Base-by-base conservation (phyloP, 176 grass and related monocot species). In the Triticum urartu region DNA sequence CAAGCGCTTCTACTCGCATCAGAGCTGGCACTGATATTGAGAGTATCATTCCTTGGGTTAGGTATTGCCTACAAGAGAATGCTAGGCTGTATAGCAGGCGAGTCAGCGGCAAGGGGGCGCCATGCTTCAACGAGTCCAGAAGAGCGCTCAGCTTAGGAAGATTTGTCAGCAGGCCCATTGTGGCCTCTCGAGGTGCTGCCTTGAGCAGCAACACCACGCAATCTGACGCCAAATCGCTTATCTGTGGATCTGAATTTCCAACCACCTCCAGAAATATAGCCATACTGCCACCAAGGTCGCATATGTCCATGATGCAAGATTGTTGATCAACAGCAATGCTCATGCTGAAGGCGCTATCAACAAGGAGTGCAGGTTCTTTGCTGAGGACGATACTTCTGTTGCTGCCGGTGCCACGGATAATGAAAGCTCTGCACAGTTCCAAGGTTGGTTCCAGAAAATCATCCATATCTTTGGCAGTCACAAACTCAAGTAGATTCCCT, bases 401-500 rank as follows among this genome's bases (percentile, higher is more conserved):
- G 78, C 94, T 95, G 48, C 97, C 89, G 74, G 82, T 94, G 50
- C 93, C 91, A 75, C 87, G 88, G 65, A 95, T 86, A 81, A 96
- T 91, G 79, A 96, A 94, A 86, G 92, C 90, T 88, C 89, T 92
- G 81, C 94, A 99, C 4, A 99, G 90, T 63, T 86, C 92, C 88
- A 99, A 78, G 48, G 97, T 93, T 77, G 97, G 94, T 89, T 99
- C 94, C 2, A 99, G 90, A 85, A 99, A 99, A 89, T 99, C 97
- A 70, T 94, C 90, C 97, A 99, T 99, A 52, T 90, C 92, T 86
- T 96, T 99, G 73, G 93, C 90, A 79, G 73, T 88, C 74, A 96
- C 93, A 85, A 99, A 96, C 81, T 99, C 97, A 24, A 99, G 83
- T 62, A 99, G 88, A 74, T 94, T 99, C 61, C 97, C 97, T 10